Evolutionary conservation across 768 basidiomycete species (phyloP).

Genomic region (Leccinellum albellum): DNA sequence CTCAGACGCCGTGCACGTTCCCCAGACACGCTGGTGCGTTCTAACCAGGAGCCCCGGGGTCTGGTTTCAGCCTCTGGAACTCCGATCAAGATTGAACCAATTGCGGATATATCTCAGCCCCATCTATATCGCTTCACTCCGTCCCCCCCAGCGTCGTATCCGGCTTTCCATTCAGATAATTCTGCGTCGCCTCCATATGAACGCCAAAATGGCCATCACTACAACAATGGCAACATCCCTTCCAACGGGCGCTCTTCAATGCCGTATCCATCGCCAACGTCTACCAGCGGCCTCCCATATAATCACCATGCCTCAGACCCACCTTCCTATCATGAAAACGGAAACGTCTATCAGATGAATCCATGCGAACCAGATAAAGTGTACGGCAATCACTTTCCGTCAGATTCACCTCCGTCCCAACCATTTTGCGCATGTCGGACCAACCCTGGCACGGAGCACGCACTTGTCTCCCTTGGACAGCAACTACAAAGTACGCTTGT

Average conservation of each 20-base stretch:
- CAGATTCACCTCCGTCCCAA: slow-evolving; percentile 33
- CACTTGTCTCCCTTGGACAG: slow-evolving; percentile 59
- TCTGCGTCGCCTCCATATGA: slow-evolving; percentile 35
- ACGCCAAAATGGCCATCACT: slow-evolving; percentile 33
- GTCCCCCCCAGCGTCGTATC: slow-evolving; percentile 55
- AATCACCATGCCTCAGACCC: slow-evolving; percentile 33
- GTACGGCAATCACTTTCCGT: slow-evolving; percentile 30
- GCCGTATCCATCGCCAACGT: slow-evolving; percentile 34
- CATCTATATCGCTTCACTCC: slow-evolving; percentile 70
- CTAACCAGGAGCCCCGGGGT: slow-evolving; percentile 37
- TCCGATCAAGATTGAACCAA: slow-evolving; percentile 67
- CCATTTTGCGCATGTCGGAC: slow-evolving; percentile 60
- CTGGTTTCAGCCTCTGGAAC: slow-evolving; percentile 46
- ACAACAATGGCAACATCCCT: slow-evolving; percentile 29
- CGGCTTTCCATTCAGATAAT: slow-evolving; percentile 46
- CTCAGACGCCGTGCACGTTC: slow-evolving; percentile 40
- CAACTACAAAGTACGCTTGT: slow-evolving; percentile 57
- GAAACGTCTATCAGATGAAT: slow-evolving; percentile 35
- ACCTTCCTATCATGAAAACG: slow-evolving; percentile 32
- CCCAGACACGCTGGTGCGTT: slow-evolving; percentile 31
- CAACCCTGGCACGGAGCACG: slow-evolving; percentile 54
- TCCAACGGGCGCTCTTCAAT: slow-evolving; percentile 27
- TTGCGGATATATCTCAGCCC: slow-evolving; percentile 43
- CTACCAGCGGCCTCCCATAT: slow-evolving; percentile 33
- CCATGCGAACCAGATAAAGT: slow-evolving; percentile 34